Evolutionary conservation across 257 asterid species (phyloP).

Genomic region (Pogostemon cablin): DNA sequence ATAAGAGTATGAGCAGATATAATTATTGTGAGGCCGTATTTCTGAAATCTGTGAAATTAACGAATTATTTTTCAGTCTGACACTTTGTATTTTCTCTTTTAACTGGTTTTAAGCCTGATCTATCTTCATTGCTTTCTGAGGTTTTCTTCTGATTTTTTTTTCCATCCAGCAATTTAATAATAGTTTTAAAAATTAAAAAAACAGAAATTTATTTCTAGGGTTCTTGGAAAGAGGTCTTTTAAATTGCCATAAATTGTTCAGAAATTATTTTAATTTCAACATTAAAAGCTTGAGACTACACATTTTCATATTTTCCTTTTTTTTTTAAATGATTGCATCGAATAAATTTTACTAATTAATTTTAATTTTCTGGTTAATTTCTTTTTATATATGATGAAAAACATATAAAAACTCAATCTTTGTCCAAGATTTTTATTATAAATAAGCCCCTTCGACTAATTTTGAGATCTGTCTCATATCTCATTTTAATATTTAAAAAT

Average conservation of each 20-base stretch:
- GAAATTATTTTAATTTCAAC: conserved; percentile 13
- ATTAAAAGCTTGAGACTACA: conserved; percentile 29
- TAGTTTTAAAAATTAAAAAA: not conserved
- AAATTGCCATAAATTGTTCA: not conserved
- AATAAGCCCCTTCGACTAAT: not conserved
- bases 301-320: not conserved
- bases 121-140: not conserved
- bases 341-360: not conserved
- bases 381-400: not conserved
- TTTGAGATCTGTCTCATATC: conserved; percentile 5
- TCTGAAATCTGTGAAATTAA: conserved; percentile 29
- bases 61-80: conserved; percentile 32
- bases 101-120: conserved; percentile 43
- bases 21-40: not conserved
- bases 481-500: no score
- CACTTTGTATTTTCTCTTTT: conserved; percentile 25
- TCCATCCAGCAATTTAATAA: not conserved
- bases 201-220: conserved; percentile 35
- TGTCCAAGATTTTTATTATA: not conserved
- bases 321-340: not conserved
- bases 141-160: not conserved
- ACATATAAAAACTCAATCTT: not conserved
- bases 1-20: conserved; percentile 2
- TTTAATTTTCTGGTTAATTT: not conserved
- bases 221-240: conserved; percentile 28